These are phyloP conservation scores for Pyracantha coccinea DNA, from an alignment of 331 rosid species.

Conservation along the genomic window DNA sequence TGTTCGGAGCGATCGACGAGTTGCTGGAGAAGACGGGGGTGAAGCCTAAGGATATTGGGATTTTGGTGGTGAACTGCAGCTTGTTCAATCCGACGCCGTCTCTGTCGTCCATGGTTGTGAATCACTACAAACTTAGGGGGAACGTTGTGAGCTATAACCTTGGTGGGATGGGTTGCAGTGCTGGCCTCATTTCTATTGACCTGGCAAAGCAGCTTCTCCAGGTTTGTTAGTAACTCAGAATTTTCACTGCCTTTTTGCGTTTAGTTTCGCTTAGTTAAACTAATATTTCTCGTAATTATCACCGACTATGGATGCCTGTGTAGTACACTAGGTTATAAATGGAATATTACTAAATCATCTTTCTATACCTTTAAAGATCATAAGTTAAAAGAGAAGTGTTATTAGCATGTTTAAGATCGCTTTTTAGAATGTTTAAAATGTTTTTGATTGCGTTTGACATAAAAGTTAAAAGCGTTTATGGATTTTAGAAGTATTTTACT, in stretches of 20 bases:
- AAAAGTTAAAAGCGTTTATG: too few relatives aligned
- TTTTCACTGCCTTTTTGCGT: neutral
- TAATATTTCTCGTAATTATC: neutral
- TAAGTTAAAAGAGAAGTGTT: too few relatives aligned
- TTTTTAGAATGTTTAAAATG: too few relatives aligned
- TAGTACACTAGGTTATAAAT: too few relatives aligned
- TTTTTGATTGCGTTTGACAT: too few relatives aligned
- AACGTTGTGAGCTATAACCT: constrained; percentile 73
- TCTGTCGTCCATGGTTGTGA: constrained; percentile 80
- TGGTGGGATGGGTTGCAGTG: constrained; percentile 98
- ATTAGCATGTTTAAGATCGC: too few relatives aligned
- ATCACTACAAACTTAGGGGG: constrained; percentile 78
- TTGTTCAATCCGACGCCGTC: constrained; percentile 95
- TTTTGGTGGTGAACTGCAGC: constrained; percentile 82
- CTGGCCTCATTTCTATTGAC: constrained; percentile 85
- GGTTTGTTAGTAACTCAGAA: constrained; percentile 24
- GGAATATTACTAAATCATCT: too few relatives aligned
- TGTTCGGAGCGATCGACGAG: constrained; percentile 89
- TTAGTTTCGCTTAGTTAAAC: neutral
- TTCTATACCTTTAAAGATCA: too few relatives aligned
- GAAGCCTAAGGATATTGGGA: constrained; percentile 86
- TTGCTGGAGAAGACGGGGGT: constrained; percentile 59
- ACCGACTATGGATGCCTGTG: neutral
- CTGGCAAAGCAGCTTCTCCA: constrained; percentile 89
- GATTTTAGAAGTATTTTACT: too few relatives aligned